Conservation (phyloP, 306 rosid genomes). For the Gleditsia sinensis region DNA sequence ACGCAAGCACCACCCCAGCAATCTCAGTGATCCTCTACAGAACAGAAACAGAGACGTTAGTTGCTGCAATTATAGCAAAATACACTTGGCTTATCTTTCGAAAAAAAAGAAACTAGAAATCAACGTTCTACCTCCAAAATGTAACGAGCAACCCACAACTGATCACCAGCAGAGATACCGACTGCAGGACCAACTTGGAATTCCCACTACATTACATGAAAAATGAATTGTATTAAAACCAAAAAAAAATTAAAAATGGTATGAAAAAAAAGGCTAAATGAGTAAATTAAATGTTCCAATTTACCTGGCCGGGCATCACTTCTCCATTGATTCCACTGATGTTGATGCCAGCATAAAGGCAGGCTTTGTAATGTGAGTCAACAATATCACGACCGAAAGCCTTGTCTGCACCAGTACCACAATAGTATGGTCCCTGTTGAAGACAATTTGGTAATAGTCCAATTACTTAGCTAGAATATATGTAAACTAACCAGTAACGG, state of each 20-base stretch:
- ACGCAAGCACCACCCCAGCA: slow-evolving; percentile 77
- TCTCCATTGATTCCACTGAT: slow-evolving; percentile 92
- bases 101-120: too few species aligned
- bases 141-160: slow-evolving; percentile 92
- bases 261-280: too few species aligned
- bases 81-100: too few species aligned
- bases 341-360: slow-evolving; percentile 85
- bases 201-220: slow-evolving; percentile 69
- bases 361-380: slow-evolving; percentile 91
- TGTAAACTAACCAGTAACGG: too few species aligned
- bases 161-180: slow-evolving; percentile 87
- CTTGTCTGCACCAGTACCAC: slow-evolving; percentile 81
- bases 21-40: slow-evolving; percentile 85
- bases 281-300: not conserved
- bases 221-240: not conserved
- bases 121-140: slow-evolving; percentile 77
- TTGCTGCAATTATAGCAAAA: not conserved
- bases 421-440: slow-evolving; percentile 89
- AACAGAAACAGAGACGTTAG: slow-evolving; percentile 28
- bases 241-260: too few species aligned
- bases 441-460: not conserved
- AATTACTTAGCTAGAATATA: too few species aligned
- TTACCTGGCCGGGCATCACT: slow-evolving; percentile 98
- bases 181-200: slow-evolving; percentile 96
- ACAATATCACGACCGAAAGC: slow-evolving; percentile 91